phyloP scores from a whole-genome alignment of 192 early-diverging fungal species.

The Dissophora globulifera region DNA sequence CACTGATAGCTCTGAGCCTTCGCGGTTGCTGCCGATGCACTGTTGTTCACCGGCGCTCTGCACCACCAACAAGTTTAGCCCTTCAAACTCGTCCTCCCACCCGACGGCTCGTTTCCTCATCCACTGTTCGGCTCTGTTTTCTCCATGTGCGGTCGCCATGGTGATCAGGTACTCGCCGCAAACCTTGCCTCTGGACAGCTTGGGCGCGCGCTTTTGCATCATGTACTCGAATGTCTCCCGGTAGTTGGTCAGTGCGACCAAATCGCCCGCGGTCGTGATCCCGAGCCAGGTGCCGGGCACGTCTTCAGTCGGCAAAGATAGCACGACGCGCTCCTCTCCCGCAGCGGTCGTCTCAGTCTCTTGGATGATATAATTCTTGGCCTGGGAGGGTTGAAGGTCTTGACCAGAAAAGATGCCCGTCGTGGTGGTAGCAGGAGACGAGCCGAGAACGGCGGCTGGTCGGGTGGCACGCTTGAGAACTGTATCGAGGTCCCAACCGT shows the following conservation, averaged over 20 bases:
- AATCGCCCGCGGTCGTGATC: constrained; percentile 54
- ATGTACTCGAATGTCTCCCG: constrained; percentile 38
- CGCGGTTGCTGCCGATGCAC: constrained; percentile 54
- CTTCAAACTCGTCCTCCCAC: constrained; percentile 52
- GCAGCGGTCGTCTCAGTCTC: background rate
- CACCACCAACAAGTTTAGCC: constrained; percentile 56
- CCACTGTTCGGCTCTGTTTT: constrained; percentile 13
- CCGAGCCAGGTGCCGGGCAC: constrained; percentile 62
- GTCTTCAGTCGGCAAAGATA: constrained; percentile 20
- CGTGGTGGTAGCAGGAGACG: background rate
- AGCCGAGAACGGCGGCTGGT: background rate
- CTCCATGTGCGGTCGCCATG: constrained; percentile 38
- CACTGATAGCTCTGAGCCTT: constrained; percentile 14
- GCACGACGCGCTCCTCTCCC: background rate
- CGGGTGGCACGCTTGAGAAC: constrained; percentile 14
- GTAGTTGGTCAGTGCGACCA: constrained; percentile 62
- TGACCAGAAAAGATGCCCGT: constrained; percentile 54
- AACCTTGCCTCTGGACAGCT: constrained; percentile 40
- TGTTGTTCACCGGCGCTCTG: constrained; percentile 26
- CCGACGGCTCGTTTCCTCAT: constrained; percentile 26
- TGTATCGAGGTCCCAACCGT: constrained; percentile 55
- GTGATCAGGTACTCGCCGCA: constrained; percentile 57
- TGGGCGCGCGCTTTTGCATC: background rate
- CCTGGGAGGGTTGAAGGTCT: constrained; percentile 45
- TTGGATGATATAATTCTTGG: constrained; percentile 23